Percentiles rank a stretch among this genome's conserved stretches.
Conservation (phyloP, 371 early-diverging fungal species). For the Gilbertella persicaria region DNA sequence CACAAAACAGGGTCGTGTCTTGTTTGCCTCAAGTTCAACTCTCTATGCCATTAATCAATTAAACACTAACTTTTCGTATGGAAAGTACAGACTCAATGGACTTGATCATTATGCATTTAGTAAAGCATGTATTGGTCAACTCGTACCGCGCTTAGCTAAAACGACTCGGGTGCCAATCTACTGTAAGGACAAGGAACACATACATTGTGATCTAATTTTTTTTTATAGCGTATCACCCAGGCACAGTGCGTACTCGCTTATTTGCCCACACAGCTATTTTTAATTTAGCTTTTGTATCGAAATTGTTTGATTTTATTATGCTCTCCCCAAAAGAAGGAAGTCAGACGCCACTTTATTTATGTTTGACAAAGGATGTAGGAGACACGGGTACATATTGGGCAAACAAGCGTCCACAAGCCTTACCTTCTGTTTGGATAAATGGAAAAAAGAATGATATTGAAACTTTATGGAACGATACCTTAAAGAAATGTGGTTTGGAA, state of each 20-base stretch:
- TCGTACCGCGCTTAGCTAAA: conserved; percentile 17
- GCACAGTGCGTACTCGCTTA: conserved; percentile 42
- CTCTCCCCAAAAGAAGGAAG: conserved; percentile 44
- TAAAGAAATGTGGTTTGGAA: too few species aligned
- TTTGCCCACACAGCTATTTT: conserved; percentile 41
- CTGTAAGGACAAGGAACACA: conserved; percentile 14
- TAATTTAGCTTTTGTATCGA: conserved; percentile 20
- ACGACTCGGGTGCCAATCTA: conserved; percentile 13
- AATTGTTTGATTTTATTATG: conserved; percentile 43
- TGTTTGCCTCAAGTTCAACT: conserved; percentile 51
- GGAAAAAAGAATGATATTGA: conserved; percentile 8
- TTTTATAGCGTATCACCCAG: conserved; percentile 46
- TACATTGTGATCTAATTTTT: not conserved
- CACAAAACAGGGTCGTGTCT: conserved; percentile 18
- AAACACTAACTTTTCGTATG: conserved; percentile 10
- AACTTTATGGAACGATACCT: conserved; percentile 18
- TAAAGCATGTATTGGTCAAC: conserved; percentile 34
- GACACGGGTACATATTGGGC: conserved; percentile 22
- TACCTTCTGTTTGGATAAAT: conserved; percentile 4
- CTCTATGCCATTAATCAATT: conserved; percentile 29
- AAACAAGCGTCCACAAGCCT: conserved; percentile 4
- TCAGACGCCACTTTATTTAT: conserved; percentile 36
- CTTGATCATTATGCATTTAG: conserved; percentile 45
- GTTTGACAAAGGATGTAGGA: conserved; percentile 5
- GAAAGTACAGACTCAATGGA: conserved; percentile 29